Percentiles rank a stretch among this genome's conserved stretches.
Conservation (phyloP, 1,284 basidiomycete genomes). For the Malassezia japonica region DNA sequence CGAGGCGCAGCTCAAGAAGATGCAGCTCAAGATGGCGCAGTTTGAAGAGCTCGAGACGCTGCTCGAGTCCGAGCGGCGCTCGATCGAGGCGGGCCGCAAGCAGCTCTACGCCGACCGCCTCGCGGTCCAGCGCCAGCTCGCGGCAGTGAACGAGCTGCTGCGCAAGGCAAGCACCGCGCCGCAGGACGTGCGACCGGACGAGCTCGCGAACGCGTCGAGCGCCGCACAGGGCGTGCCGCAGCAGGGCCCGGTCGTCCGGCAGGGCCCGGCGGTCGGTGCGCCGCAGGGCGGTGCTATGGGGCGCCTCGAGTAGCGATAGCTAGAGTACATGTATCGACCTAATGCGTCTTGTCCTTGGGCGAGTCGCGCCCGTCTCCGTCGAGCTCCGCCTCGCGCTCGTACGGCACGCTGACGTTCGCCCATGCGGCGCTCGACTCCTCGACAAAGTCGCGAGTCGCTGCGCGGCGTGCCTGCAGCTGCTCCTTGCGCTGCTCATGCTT, state of each 20-base stretch:
- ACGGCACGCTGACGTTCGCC: slow-evolving; percentile 2
- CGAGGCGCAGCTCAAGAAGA: slow-evolving; percentile 80
- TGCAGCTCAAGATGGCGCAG: slow-evolving; percentile 51
- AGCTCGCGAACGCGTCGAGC: slow-evolving; percentile 25
- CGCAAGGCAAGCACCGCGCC: slow-evolving; percentile 32
- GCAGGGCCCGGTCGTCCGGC: slow-evolving; percentile 39
- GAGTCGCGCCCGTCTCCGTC: not conserved
- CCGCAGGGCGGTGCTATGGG: slow-evolving; percentile 18
- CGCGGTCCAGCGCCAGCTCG: slow-evolving; percentile 39
- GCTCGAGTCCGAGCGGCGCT: slow-evolving; percentile 38
- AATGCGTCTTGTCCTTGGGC: slow-evolving; percentile 6
- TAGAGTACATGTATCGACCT: not conserved
- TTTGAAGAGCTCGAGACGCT: slow-evolving; percentile 44
- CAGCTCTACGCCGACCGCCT: slow-evolving; percentile 43
- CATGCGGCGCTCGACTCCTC: not conserved
- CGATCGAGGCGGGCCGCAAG: slow-evolving; percentile 33
- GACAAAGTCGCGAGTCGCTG: not conserved
- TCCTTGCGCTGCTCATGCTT: slow-evolving; percentile 45
- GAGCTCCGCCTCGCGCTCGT: not conserved
- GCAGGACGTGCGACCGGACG: slow-evolving; percentile 24
- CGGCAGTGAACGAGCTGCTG: slow-evolving; percentile 39
- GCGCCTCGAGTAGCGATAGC: slow-evolving; percentile 18
- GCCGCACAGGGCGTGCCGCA: slow-evolving; percentile 35
- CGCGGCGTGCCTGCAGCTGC: slow-evolving; percentile 8
- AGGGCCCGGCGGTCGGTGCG: slow-evolving; percentile 10